Base-by-base conservation (phyloP, 768 basidiomycete genomes). In the Russula compacta region DNA sequence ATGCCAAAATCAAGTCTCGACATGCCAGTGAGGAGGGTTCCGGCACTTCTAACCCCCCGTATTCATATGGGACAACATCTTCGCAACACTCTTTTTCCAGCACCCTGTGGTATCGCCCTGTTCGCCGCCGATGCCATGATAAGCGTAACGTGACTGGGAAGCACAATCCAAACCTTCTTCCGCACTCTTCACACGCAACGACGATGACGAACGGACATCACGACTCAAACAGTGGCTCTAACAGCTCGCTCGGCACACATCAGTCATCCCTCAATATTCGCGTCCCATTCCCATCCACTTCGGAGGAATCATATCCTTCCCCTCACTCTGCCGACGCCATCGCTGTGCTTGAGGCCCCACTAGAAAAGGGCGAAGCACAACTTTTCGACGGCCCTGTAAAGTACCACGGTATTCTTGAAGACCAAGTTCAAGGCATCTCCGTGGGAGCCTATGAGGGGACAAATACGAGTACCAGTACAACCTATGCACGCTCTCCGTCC, bases 231-330 rank as follows among this genome's bases (percentile, higher is more conserved):
- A 56, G 52, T 6, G 14, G 44, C 44, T 39, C 46, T 21, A 35
- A 46, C 19, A 29, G 46, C 17, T 58, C 61, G 24, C 17, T 47
- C 35, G 47, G 15, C 52, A 48, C 32, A 5, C 14, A 17, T 9
- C 56, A 24, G 12, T 36, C 52, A n/a, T 43, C 29, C 12, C 17
- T 10, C 8, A 32, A 32, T 32, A 21, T 29, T 15, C 32, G 29
- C 24, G 6, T 48, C 12, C 56, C 56, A 35, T 57, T 53, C 17
- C 61, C 61, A 1, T 43, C 46, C 12, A 58, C 39, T 4, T 53
- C 56, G 5, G 61, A 58, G 21, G 61, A 63, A 32, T 58, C 61
- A 5, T 58, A 58, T 48, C 61, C 61, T 10, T 63, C 61, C 14
- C 56, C 56, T 19, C 48, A 43, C 52, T 63, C 61, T 4, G 21